Base-by-base conservation (phyloP, 2,329 filamentous ascomycete genomes). In the Whalleya microplaca region DNA sequence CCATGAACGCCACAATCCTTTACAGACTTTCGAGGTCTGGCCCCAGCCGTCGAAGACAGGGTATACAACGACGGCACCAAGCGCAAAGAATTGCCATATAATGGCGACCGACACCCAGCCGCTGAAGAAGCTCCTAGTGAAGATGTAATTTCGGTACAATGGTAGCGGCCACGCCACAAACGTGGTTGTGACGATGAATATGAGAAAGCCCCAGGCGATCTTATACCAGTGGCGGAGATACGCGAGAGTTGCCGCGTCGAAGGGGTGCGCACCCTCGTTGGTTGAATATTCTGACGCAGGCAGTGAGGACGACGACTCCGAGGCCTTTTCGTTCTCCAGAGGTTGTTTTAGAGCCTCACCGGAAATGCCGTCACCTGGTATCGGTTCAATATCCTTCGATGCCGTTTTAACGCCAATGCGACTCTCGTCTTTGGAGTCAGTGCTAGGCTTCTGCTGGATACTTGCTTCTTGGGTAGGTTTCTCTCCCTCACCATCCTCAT, bases 131-230 rank as follows among this genome's bases (percentile, higher is more conserved):
- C 70, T 63, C 61, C 73, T 74, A 0, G 73, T 78, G 57, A 81
- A 82, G 41, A 82, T 73, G 51, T 76, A 82, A 61, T 77, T 68
- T 2, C 78, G 74, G 59, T 82, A 81, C 4, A 82, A 69, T 20
- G 79, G 78, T 67, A 82, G 70, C 0, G 78, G 79, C 80, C 78
- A 82, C 0, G 74, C 60, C 10, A 82, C 62, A 21, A 80, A 75
- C 0, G 79, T 81, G 9, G 78, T 66, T 7, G 80, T 62, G 1
- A 81, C 72, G 46, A 79, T 72, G 32, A 75, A 66, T 1, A 76
- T 63, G 46, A 75, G 77, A 18, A 75, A 72, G 1, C 70, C 59
- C 64, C 73, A 73, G 0, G 78, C 76, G 51, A 78, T 74, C 3
- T 68, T 69, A 18, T 72, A 69, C 76, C 76, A 78, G 2, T 65